Conservation (phyloP, 2,329 filamentous ascomycete genomes). For the Nigrospora sphaerica region DNA sequence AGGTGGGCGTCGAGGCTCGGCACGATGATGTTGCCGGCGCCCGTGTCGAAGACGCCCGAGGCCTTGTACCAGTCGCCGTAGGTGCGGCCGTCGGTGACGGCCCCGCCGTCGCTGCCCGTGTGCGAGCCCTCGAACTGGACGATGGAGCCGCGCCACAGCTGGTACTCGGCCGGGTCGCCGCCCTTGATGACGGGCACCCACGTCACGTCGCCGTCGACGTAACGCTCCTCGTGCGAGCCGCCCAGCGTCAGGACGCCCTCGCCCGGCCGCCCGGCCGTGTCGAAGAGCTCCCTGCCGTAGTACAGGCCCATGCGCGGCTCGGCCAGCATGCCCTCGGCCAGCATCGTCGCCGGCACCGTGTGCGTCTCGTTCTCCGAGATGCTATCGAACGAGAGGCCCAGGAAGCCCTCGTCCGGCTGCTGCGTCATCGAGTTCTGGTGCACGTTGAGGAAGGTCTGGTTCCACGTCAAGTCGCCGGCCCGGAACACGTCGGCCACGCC, state of each 20-base stretch:
- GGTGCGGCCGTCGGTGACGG: constrained; percentile 3
- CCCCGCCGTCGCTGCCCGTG: constrained; percentile 1
- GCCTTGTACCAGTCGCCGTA: background rate
- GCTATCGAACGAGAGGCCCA: constrained; percentile 24
- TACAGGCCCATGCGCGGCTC: constrained; percentile 23
- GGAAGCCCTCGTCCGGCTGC: constrained; percentile 24
- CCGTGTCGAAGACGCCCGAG: constrained; percentile 24
- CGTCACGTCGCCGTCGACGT: constrained; percentile 15
- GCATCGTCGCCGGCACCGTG: constrained; percentile 24
- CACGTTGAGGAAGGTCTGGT: constrained; percentile 20
- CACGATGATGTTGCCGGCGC: constrained; percentile 18
- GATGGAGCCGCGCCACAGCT: constrained; percentile 23
- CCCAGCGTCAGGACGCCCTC: constrained; percentile 24
- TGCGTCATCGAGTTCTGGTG: constrained; percentile 19
- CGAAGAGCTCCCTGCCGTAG: constrained; percentile 13
- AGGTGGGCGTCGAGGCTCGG: constrained; percentile 13
- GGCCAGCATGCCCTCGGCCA: constrained; percentile 20
- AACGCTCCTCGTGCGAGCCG: constrained; percentile 21
- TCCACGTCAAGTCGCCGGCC: constrained; percentile 12
- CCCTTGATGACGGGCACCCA: constrained; percentile 10
- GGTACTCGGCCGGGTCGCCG: constrained; percentile 8
- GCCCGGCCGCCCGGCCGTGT: constrained; percentile 9
- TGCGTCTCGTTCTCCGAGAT: constrained; percentile 20
- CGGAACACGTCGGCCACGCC: constrained; percentile 19
- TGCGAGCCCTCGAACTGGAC: constrained; percentile 8